Conservation (phyloP, 2,329 filamentous ascomycete genomes). For the Aspergillus tubingensis region DNA sequence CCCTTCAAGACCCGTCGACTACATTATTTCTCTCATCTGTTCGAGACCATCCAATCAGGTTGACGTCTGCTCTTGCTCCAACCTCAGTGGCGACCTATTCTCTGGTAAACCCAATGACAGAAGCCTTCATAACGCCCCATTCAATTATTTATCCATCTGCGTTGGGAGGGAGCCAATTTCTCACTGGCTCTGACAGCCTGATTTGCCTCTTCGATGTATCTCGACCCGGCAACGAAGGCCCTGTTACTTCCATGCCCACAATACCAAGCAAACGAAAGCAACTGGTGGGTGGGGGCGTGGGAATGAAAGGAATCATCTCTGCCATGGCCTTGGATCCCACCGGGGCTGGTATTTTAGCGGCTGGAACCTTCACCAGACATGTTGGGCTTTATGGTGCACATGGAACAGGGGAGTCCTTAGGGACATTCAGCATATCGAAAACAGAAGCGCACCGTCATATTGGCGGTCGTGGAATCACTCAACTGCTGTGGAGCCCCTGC, state of each 20-base stretch:
- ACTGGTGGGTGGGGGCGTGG: constrained; percentile 48
- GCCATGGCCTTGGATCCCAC: constrained; percentile 50
- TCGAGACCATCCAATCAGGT: constrained; percentile 57
- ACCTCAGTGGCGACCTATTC: constrained; percentile 55
- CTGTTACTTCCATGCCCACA: constrained; percentile 49
- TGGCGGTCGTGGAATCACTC: constrained; percentile 56
- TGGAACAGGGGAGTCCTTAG: constrained; percentile 52
- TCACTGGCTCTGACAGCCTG: constrained; percentile 57
- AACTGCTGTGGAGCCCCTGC: constrained; percentile 59
- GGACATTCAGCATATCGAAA: constrained; percentile 52
- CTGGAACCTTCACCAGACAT: constrained; percentile 59
- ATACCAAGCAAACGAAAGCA: constrained; percentile 53
- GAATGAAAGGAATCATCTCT: constrained; percentile 59
- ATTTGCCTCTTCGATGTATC: constrained; percentile 60
- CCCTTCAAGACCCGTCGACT: constrained; percentile 52
- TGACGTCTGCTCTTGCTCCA: constrained; percentile 57
- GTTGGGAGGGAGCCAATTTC: constrained; percentile 52
- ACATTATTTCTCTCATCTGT: constrained; percentile 55
- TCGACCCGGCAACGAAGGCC: constrained; percentile 48
- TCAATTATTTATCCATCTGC: constrained; percentile 55
- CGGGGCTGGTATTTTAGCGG: constrained; percentile 54
- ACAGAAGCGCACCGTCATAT: constrained; percentile 41
- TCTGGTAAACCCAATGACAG: constrained; percentile 56
- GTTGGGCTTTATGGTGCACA: constrained; percentile 58
- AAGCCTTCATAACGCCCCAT: constrained; percentile 57